These are phyloP conservation scores for Pestalotiopsis sp. DNA, from an alignment of 2,329 filamentous ascomycete species.

Conservation along the genomic window DNA sequence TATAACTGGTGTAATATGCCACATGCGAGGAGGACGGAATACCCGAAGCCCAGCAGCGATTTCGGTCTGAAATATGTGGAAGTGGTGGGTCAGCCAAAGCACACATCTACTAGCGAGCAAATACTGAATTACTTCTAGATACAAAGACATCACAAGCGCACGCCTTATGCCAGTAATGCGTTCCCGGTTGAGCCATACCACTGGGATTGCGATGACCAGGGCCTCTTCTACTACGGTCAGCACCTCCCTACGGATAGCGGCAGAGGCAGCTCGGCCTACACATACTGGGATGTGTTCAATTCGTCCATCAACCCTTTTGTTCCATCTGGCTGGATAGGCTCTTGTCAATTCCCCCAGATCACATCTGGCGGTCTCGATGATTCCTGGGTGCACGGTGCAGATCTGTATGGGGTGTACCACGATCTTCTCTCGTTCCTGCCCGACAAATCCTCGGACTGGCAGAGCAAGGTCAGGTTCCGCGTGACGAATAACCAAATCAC, in stretches of 20 bases:
- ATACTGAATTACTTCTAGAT: conserved; percentile 44
- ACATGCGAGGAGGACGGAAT: conserved; percentile 71
- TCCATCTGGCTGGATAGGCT: conserved; percentile 69
- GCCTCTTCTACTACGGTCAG: conserved; percentile 69
- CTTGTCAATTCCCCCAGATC: conserved; percentile 82
- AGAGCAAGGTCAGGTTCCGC: conserved; percentile 59
- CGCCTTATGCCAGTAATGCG: conserved; percentile 75
- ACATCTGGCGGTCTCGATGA: conserved; percentile 72
- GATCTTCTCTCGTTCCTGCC: conserved; percentile 71
- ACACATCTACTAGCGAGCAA: too few species aligned
- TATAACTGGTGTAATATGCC: conserved; percentile 93
- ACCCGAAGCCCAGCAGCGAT: conserved; percentile 53
- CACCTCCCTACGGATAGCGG: conserved; percentile 50
- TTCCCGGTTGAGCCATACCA: conserved; percentile 74
- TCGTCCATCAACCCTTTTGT: conserved; percentile 68
- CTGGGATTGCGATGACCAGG: conserved; percentile 74
- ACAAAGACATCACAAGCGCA: conserved; percentile 84
- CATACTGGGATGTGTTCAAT: conserved; percentile 68
- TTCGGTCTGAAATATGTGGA: conserved; percentile 76
- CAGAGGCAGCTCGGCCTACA: conserved; percentile 44
- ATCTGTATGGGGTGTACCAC: conserved; percentile 77
- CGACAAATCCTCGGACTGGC: conserved; percentile 40
- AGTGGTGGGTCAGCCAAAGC: conserved; percentile 40
- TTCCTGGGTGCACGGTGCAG: conserved; percentile 74
- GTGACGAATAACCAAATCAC: conserved; percentile 86